Evolutionary conservation across 257 asterid species (phyloP).

Genomic region (Penstemon davidsonii): DNA sequence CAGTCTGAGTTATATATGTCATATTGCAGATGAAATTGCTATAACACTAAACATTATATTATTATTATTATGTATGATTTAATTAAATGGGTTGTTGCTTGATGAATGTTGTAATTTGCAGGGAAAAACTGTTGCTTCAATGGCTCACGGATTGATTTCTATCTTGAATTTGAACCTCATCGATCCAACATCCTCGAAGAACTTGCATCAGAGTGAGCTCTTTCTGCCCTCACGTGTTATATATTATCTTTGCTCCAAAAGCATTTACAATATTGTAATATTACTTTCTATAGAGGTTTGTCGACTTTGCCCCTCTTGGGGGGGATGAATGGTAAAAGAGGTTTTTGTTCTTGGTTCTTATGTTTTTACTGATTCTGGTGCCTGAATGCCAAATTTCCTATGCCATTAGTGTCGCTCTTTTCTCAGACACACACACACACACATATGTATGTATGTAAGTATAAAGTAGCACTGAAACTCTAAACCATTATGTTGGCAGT

Average conservation of each 20-base stretch:
- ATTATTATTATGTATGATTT: slow-evolving; percentile 2
- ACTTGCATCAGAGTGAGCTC: slow-evolving; percentile 80
- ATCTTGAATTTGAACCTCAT: slow-evolving; percentile 90
- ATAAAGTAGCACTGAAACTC: slow-evolving; percentile 15
- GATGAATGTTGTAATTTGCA: slow-evolving; percentile 39
- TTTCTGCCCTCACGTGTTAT: slow-evolving; percentile 27
- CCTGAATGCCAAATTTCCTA: background rate
- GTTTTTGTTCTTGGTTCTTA: background rate
- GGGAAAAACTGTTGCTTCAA: slow-evolving; percentile 96
- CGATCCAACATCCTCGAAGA: slow-evolving; percentile 88
- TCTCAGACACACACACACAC: background rate
- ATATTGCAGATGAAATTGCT: slow-evolving; percentile 2
- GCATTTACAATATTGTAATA: background rate
- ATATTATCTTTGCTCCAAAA: slow-evolving; percentile 11
- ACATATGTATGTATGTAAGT: background rate
- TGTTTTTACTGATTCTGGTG: slow-evolving; percentile 9
- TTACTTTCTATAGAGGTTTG: slow-evolving; percentile 7
- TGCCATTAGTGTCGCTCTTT: no score
- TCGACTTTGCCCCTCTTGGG: background rate
- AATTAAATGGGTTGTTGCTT: slow-evolving; percentile 9
- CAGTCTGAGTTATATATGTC: no score
- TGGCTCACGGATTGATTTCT: slow-evolving; percentile 69
- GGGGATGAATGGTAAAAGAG: background rate
- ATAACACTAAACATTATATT: background rate
- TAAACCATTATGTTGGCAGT: slow-evolving; percentile 48